Evolutionary conservation across 2,329 filamentous ascomycete genomes (phyloP).

Genomic region (Trichothecium sympodiale): DNA sequence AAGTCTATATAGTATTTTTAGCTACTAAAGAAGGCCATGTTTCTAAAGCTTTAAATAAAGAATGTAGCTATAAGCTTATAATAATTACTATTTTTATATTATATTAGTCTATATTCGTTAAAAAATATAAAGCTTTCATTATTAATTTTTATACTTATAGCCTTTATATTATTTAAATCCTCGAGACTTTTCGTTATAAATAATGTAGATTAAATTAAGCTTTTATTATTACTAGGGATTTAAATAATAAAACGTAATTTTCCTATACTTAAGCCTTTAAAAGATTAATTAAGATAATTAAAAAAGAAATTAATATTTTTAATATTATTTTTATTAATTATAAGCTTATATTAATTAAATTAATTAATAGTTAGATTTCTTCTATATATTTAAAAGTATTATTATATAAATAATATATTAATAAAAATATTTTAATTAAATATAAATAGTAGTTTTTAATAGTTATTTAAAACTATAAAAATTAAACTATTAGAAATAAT

Average conservation of each 20-base stretch:
- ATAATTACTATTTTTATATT: no score
- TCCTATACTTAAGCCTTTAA: no score
- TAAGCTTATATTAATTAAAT: background rate
- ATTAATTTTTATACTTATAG: no score
- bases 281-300: background rate
- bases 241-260: no score
- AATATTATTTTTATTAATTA: background rate
- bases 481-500: background rate
- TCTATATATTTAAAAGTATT: background rate
- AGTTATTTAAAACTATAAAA: background rate
- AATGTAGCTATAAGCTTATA: background rate
- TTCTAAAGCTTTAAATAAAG: background rate
- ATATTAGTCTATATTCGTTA: background rate
- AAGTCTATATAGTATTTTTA: background rate
- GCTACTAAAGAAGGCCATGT: no score
- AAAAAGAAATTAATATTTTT: background rate
- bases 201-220: no score
- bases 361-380: conserved; percentile 1
- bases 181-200: no score
- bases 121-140: no score
- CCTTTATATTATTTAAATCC: no score
- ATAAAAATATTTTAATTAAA: background rate
- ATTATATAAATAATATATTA: conserved; percentile 1
- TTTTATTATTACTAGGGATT: no score
- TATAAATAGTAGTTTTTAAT: background rate